Conservation (phyloP, 805 yeast genomes). For the Lipomyces starkeyi region DNA sequence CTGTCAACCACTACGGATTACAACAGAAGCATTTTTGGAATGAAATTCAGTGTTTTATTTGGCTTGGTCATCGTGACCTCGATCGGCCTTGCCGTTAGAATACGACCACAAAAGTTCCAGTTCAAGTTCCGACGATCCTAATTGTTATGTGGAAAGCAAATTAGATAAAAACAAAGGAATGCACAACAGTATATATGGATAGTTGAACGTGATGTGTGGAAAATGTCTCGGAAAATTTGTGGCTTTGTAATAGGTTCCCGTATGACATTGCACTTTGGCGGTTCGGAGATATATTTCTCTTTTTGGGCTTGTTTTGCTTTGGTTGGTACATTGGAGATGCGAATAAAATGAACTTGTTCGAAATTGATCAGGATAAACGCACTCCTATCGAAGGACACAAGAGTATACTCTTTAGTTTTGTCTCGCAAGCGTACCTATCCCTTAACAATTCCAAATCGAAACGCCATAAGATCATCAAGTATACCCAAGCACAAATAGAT, state of each 20-base stretch:
- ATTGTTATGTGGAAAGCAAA: background rate
- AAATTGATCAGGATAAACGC: background rate
- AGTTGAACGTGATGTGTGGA: background rate
- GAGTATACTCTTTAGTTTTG: background rate
- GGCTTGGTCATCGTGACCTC: constrained; percentile 21
- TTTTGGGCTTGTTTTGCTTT: background rate
- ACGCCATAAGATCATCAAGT: background rate
- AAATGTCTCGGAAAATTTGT: background rate
- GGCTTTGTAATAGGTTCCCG: background rate
- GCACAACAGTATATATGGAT: background rate
- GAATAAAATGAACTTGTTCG: background rate
- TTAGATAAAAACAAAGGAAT: background rate
- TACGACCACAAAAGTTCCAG: constrained; percentile 33
- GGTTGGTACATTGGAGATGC: background rate
- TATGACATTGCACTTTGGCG: background rate
- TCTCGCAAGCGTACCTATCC: background rate
- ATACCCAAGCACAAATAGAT: background rate
- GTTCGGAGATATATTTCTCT: background rate
- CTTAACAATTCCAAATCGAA: background rate
- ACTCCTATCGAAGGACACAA: background rate
- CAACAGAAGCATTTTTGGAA: constrained; percentile 23
- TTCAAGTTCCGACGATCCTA: constrained; percentile 13
- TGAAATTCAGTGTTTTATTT: constrained; percentile 16
- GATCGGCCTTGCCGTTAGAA: constrained; percentile 30
- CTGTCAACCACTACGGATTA: constrained; percentile 27